A percentile compares a stretch with the other conserved stretches of the same genome.
Conservation (phyloP, 352 stramenopile genomes). For the Pythium sukuiense region DNA sequence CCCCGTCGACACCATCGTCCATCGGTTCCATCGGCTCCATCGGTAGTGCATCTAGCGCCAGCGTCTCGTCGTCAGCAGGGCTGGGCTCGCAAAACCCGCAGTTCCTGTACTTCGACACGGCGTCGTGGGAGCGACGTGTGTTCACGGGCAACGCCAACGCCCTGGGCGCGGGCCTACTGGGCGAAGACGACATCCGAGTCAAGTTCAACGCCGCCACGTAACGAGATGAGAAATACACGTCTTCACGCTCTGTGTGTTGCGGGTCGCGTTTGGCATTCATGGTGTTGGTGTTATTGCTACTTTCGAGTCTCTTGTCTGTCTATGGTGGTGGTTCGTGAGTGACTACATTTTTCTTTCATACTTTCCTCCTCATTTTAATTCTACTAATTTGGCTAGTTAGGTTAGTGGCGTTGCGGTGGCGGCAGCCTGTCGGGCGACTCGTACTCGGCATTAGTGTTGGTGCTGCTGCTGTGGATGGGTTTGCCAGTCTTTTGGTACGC, state of each 20-base stretch:
- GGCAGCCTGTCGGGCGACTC: not conserved
- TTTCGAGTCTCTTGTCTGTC: not conserved
- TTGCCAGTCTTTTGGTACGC: constrained; percentile 6
- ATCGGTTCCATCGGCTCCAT: constrained; percentile 58
- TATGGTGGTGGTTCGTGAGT: not conserved
- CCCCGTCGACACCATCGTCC: constrained; percentile 33
- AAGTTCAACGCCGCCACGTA: constrained; percentile 90
- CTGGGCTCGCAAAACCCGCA: constrained; percentile 58
- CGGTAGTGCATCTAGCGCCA: constrained; percentile 46
- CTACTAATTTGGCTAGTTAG: constrained; percentile 3
- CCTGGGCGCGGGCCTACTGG: constrained; percentile 87
- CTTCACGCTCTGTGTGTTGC: constrained; percentile 5
- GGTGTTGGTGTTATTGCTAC: not conserved
- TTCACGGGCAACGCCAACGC: constrained; percentile 91
- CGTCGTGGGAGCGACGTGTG: constrained; percentile 92
- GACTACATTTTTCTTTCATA: constrained; percentile 18
- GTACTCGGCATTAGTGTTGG: not conserved
- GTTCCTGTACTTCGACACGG: constrained; percentile 96
- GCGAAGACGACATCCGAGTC: constrained; percentile 94
- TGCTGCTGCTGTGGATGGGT: constrained; percentile 11
- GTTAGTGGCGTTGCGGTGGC: not conserved
- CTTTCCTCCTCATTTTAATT: constrained; percentile 3
- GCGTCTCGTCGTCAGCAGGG: constrained; percentile 27
- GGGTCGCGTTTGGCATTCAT: not conserved
- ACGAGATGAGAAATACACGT: constrained; percentile 35